Conservation (phyloP, 1,139 yeast genomes). For the Sugiyamaella neomexicana region DNA sequence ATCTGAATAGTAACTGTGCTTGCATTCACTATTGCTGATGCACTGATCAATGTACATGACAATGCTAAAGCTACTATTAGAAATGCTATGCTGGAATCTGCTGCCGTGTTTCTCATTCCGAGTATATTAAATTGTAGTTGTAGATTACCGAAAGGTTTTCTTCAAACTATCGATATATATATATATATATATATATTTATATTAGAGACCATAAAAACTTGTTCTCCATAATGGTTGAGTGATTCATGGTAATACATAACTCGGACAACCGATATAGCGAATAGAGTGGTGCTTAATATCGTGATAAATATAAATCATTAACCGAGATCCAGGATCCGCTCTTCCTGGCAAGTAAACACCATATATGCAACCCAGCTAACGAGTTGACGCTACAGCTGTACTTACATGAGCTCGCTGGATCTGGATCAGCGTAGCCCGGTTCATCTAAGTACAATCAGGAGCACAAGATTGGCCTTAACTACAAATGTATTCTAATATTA, state of each 20-base stretch:
- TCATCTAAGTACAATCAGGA: too few species aligned
- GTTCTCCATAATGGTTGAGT: not conserved
- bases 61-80: constrained; percentile 3
- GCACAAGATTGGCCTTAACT: too few species aligned
- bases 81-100: not conserved
- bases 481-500: too few species aligned
- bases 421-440: too few species aligned
- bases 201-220: not conserved
- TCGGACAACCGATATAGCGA: too few species aligned
- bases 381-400: too few species aligned
- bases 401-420: too few species aligned
- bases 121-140: not conserved
- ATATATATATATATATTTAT: not conserved
- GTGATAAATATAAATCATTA: not conserved
- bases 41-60: not conserved
- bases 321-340: not conserved
- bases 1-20: not conserved
- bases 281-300: too few species aligned
- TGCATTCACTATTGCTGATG: not conserved
- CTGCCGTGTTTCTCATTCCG: not conserved
- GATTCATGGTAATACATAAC: not conserved
- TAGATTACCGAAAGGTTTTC: not conserved
- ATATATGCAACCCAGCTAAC: too few species aligned
- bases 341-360: too few species aligned
- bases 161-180: not conserved